A percentile compares a stretch with the other conserved stretches of the same genome.
phyloP scores from a whole-genome alignment of 768 basidiomycete species.

The Russula virescens region DNA sequence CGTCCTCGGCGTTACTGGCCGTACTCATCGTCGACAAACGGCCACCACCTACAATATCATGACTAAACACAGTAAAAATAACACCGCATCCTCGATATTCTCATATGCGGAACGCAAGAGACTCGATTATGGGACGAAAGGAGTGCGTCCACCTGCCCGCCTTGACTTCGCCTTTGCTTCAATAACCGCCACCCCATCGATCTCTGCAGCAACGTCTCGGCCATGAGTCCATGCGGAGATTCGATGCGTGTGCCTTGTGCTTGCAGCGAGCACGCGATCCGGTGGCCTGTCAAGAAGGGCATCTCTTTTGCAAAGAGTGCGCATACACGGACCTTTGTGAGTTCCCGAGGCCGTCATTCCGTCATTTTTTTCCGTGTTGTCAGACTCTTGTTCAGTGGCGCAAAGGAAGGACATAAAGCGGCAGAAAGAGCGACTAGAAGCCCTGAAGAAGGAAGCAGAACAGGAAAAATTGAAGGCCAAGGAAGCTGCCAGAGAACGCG shows the following conservation, averaged over 20 bases:
- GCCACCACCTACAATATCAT: conserved; percentile 34
- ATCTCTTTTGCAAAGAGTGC: conserved; percentile 96
- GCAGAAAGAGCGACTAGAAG: conserved; percentile 77
- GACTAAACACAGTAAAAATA: conserved; percentile 90
- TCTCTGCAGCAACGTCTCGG: conserved; percentile 65
- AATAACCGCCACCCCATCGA: background rate
- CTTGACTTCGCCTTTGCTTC: background rate
- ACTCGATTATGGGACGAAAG: conserved; percentile 78
- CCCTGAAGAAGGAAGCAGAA: conserved; percentile 72
- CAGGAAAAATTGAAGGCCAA: conserved; percentile 65
- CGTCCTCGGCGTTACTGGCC: background rate
- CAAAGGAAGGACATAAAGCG: conserved; percentile 92
- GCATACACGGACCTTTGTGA: conserved; percentile 77
- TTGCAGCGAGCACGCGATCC: conserved; percentile 79
- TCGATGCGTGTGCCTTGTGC: conserved; percentile 89
- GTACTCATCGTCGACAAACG: background rate
- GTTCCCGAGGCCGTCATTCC: conserved; percentile 27
- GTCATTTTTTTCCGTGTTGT: background rate
- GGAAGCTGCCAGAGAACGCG: conserved; percentile 78
- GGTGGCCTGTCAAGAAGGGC: conserved; percentile 76
- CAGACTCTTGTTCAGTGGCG: conserved; percentile 46
- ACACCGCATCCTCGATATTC: conserved; percentile 84
- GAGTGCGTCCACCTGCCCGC: conserved; percentile 37
- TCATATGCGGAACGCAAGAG: conserved; percentile 87
- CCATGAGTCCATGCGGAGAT: conserved; percentile 87